Conservation (phyloP, 2,329 filamentous ascomycete species). For the Aspergillus brasiliensis region DNA sequence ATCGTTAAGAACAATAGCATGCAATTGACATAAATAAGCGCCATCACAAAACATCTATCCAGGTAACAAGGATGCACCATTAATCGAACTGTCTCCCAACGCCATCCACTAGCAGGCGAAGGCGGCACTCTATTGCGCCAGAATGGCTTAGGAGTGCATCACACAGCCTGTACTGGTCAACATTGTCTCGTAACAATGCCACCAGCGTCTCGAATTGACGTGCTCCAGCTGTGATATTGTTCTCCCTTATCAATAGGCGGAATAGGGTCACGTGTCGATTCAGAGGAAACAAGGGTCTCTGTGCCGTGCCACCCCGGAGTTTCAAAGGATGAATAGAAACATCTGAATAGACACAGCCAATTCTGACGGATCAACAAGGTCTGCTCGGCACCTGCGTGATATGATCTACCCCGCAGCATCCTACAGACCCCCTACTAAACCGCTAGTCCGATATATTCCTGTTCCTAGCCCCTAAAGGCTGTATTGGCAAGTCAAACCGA, state of each 20-base stretch:
- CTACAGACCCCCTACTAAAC: background rate
- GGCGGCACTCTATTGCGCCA: background rate
- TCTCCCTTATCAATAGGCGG: slow-evolving; percentile 24
- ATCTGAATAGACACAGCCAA: background rate
- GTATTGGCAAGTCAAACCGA: background rate
- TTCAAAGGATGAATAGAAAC: background rate
- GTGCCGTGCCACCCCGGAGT: background rate
- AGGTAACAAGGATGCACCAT: background rate
- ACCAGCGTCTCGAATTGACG: slow-evolving; percentile 6
- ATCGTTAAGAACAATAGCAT: background rate
- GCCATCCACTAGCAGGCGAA: background rate
- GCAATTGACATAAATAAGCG: background rate
- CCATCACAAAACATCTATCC: background rate
- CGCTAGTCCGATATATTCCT: background rate
- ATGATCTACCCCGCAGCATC: background rate
- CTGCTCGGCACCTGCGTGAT: background rate
- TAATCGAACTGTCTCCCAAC: background rate
- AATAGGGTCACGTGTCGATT: slow-evolving; percentile 21
- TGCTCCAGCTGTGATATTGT: slow-evolving; percentile 20
- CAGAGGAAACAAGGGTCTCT: background rate
- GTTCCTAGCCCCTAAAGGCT: background rate
- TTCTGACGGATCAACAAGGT: background rate
- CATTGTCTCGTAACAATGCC: slow-evolving; percentile 16
- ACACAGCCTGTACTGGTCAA: background rate
- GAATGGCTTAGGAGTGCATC: background rate